phyloP scores from a whole-genome alignment of 805 yeast species.

The Saccharomyces mikatae region DNA sequence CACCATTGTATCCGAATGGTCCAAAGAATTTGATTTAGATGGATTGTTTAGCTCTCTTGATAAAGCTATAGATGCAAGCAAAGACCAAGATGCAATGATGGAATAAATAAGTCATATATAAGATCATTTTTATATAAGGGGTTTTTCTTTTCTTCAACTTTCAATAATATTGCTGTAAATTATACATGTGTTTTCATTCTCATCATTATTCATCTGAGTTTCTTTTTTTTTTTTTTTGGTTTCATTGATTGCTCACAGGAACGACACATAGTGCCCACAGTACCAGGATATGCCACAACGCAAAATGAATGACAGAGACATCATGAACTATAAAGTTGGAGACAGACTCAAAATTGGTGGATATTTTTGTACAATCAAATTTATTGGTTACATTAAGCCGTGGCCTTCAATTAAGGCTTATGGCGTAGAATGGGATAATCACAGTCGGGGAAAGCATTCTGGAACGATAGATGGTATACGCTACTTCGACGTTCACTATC shows the following conservation, averaged over 20 bases:
- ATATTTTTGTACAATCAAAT: slow-evolving; percentile 55
- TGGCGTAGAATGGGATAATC: slow-evolving; percentile 86
- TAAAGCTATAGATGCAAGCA: slow-evolving; percentile 23
- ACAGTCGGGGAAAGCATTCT: slow-evolving; percentile 58
- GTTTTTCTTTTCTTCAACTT: neutral
- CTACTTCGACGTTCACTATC: slow-evolving; percentile 41
- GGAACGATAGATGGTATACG: slow-evolving; percentile 48
- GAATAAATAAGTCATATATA: slow-evolving; percentile 5
- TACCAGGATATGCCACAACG: neutral
- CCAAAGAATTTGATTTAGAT: slow-evolving; percentile 88
- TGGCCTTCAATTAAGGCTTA: slow-evolving; percentile 55
- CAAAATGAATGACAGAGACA: neutral
- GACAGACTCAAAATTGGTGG: slow-evolving; percentile 34
- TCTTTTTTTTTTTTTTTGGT: neutral
- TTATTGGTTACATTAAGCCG: slow-evolving; percentile 47
- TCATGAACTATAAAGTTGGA: slow-evolving; percentile 14
- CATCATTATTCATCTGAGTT: neutral
- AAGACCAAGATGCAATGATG: slow-evolving; percentile 16
- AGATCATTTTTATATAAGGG: neutral
- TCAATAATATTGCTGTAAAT: neutral
- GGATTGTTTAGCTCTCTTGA: slow-evolving; percentile 51
- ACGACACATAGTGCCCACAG: neutral
- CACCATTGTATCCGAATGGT: slow-evolving; percentile 81
- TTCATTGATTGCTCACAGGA: neutral
- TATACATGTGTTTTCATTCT: neutral